Evolutionary conservation across 2,329 filamentous ascomycete genomes (phyloP).

Genomic region (Fusarium armeniacum): DNA sequence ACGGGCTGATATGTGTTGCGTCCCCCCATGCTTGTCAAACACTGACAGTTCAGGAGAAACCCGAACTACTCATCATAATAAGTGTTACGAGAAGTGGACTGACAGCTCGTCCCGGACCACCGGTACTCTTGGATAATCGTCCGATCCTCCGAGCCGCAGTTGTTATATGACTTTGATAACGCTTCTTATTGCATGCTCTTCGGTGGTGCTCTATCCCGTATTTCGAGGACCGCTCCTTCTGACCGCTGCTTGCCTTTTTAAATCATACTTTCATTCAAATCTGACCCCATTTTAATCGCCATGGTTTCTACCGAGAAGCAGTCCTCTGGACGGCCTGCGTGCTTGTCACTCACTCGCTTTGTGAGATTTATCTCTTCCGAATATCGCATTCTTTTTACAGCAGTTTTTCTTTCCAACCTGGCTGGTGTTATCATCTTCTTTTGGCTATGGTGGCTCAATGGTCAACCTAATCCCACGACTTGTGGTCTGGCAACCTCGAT

Average conservation of each 20-base stretch:
- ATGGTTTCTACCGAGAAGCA: slow-evolving; percentile 20
- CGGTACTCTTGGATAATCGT: slow-evolving; percentile 2
- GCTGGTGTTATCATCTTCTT: slow-evolving; percentile 29
- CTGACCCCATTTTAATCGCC: background rate
- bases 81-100: slow-evolving; percentile 8
- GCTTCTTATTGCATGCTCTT: background rate
- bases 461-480: slow-evolving; percentile 54
- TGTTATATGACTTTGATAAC: slow-evolving; percentile 26
- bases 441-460: slow-evolving; percentile 44
- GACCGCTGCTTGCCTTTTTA: slow-evolving; percentile 1
- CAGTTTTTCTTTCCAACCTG: slow-evolving; percentile 62
- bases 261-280: slow-evolving; percentile 17
- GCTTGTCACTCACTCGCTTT: slow-evolving; percentile 41
- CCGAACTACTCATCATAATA: background rate
- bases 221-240: background rate
- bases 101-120: background rate
- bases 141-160: background rate
- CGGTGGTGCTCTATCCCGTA: background rate
- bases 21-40: background rate
- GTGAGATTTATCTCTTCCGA: slow-evolving; percentile 42
- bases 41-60: background rate
- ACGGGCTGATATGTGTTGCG: slow-evolving; percentile 15
- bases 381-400: slow-evolving; percentile 66
- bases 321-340: slow-evolving; percentile 1
- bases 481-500: slow-evolving; percentile 54